Evolutionary conservation across 352 stramenopile species (phyloP).

Genomic region (Globisporangium paddicum): DNA sequence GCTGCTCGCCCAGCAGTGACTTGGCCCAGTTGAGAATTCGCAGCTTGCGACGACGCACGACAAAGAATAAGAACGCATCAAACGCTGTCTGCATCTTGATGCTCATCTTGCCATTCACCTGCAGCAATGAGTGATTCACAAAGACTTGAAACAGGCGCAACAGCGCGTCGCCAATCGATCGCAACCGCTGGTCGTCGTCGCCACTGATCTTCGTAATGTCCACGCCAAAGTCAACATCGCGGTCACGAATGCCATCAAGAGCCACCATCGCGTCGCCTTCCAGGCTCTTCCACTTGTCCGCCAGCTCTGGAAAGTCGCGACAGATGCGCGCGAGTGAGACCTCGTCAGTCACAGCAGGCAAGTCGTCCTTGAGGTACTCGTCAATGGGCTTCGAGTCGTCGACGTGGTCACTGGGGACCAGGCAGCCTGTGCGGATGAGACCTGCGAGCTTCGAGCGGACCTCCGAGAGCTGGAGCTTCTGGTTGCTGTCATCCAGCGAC

Average conservation of each 20-base stretch:
- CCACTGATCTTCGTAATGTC: slow-evolving; percentile 18
- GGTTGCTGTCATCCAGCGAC: slow-evolving; percentile 46
- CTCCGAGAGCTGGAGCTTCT: slow-evolving; percentile 50
- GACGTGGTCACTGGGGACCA: slow-evolving; percentile 24
- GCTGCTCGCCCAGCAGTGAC: slow-evolving; percentile 28
- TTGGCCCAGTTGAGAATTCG: slow-evolving; percentile 40
- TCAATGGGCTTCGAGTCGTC: slow-evolving; percentile 11
- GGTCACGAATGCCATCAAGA: slow-evolving; percentile 31
- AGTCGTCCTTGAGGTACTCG: slow-evolving; percentile 27
- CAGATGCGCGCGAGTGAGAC: slow-evolving; percentile 26
- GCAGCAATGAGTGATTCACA: slow-evolving; percentile 8
- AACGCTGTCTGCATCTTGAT: slow-evolving; percentile 33
- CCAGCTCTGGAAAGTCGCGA: slow-evolving; percentile 23
- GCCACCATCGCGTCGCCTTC: not conserved
- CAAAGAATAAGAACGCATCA: slow-evolving; percentile 49
- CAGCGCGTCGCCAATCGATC: slow-evolving; percentile 19
- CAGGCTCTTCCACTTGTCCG: slow-evolving; percentile 28
- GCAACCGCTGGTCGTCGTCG: slow-evolving; percentile 1
- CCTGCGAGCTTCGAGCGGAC: slow-evolving; percentile 36
- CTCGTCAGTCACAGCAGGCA: slow-evolving; percentile 7
- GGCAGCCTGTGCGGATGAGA: slow-evolving; percentile 39
- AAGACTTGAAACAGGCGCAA: slow-evolving; percentile 30
- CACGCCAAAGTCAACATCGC: slow-evolving; percentile 42
- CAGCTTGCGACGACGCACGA: slow-evolving; percentile 50
- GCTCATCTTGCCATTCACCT: slow-evolving; percentile 16